These are phyloP conservation scores for Gastrolobium villosum DNA, from an alignment of 306 rosid species.

Conservation along the genomic window DNA sequence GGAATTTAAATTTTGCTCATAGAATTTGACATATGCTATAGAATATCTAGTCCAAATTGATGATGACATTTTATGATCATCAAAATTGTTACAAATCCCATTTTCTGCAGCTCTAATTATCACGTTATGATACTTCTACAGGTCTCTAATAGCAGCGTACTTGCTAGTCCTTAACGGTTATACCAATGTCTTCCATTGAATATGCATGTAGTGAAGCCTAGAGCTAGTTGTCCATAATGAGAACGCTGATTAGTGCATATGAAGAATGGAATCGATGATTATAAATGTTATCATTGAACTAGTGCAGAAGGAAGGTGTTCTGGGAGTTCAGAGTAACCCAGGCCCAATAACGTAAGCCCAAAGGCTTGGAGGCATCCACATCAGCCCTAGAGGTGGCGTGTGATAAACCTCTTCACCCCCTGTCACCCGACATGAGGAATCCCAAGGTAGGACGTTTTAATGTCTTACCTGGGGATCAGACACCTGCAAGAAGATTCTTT, in stretches of 20 bases:
- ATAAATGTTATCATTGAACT: slow-evolving; percentile 32
- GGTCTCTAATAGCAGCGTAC: slow-evolving; percentile 89
- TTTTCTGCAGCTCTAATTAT: slow-evolving; percentile 6
- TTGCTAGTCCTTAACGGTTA: slow-evolving; percentile 82
- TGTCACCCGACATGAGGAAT: too few relatives aligned
- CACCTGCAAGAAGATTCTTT: too few relatives aligned
- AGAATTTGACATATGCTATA: background rate
- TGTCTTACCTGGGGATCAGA: too few relatives aligned
- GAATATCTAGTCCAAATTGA: background rate
- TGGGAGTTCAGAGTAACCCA: too few relatives aligned
- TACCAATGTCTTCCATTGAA: slow-evolving; percentile 72
- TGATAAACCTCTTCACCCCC: too few relatives aligned
- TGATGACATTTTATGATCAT: background rate
- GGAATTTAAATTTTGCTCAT: background rate
- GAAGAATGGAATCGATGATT: slow-evolving; percentile 40
- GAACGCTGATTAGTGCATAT: slow-evolving; percentile 27
- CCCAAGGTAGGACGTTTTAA: too few relatives aligned
- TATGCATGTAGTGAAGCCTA: slow-evolving; percentile 23
- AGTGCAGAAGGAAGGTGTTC: too few relatives aligned
- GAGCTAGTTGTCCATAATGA: slow-evolving; percentile 43
- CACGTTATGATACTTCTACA: slow-evolving; percentile 40
- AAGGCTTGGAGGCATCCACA: too few relatives aligned
- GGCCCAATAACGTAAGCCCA: too few relatives aligned
- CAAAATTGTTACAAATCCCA: background rate
- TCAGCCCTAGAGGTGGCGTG: too few relatives aligned